phyloP scores from a whole-genome alignment of 2,329 filamentous ascomycete species.

The Xylaria arbuscula region DNA sequence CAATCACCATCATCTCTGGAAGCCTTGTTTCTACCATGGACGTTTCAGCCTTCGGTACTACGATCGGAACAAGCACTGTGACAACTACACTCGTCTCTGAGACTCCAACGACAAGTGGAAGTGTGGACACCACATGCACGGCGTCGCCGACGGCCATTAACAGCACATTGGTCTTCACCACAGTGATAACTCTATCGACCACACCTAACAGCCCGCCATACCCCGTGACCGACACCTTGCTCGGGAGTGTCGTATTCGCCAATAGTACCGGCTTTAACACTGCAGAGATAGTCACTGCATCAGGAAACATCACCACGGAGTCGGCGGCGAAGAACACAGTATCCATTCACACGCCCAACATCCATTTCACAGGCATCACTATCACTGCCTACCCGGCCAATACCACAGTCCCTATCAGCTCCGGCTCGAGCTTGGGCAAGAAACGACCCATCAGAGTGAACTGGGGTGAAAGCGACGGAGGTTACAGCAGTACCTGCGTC shows the following conservation, averaged over 20 bases:
- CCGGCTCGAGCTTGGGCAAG: conserved; percentile 24
- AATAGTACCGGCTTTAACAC: conserved; percentile 22
- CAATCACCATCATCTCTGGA: conserved; percentile 13
- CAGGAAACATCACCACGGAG: conserved; percentile 1
- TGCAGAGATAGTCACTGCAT: neutral
- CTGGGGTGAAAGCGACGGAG: conserved; percentile 30
- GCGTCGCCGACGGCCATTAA: neutral
- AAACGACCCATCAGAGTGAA: conserved; percentile 21
- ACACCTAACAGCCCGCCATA: conserved; percentile 13
- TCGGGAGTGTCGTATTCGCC: conserved; percentile 15
- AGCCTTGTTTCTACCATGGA: conserved; percentile 12
- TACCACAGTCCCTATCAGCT: conserved; percentile 22
- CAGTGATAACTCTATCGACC: neutral
- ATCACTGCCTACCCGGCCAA: neutral
- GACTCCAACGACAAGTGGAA: neutral
- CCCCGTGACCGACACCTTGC: conserved; percentile 13
- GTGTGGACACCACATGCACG: conserved; percentile 27
- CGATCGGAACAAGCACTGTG: conserved; percentile 6
- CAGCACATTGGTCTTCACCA: conserved; percentile 6
- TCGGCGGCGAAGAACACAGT: neutral
- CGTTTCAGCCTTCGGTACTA: neutral
- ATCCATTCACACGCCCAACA: neutral
- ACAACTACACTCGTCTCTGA: conserved; percentile 8
- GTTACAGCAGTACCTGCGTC: conserved; percentile 33
- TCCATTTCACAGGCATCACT: conserved; percentile 4